Evolutionary conservation across 1,139 yeast genomes (phyloP).

Genomic region (Diutina siamensis): DNA sequence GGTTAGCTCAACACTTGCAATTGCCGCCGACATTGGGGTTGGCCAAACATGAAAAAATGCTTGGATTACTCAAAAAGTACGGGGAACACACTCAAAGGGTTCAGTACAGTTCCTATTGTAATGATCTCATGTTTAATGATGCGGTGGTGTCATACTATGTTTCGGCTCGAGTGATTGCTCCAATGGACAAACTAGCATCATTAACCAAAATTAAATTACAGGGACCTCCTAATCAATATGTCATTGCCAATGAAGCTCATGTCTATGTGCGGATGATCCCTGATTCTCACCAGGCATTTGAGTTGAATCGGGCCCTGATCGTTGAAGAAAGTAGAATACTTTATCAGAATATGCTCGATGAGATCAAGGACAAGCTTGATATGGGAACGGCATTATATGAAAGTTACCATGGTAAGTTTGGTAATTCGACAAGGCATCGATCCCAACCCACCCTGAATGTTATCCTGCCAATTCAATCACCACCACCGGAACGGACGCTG

Average conservation of each 20-base stretch:
- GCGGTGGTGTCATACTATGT: slow-evolving; percentile 25
- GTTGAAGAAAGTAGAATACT: slow-evolving; percentile 21
- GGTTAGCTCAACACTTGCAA: slow-evolving; percentile 25
- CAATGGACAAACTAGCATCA: slow-evolving; percentile 17
- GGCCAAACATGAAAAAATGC: slow-evolving; percentile 18
- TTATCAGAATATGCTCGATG: slow-evolving; percentile 17
- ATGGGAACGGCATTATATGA: slow-evolving; percentile 3
- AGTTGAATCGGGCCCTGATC: slow-evolving; percentile 7
- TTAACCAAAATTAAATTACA: slow-evolving; percentile 9
- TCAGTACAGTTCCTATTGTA: slow-evolving; percentile 7
- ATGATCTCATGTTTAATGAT: slow-evolving; percentile 13
- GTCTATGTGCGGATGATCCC: slow-evolving; percentile 17
- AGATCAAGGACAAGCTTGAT: slow-evolving; percentile 16
- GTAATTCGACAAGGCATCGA: neutral
- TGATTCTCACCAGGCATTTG: slow-evolving; percentile 17
- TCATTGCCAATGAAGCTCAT: slow-evolving; percentile 25
- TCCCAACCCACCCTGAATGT: neutral
- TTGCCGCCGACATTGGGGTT: slow-evolving; percentile 27
- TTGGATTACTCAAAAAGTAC: slow-evolving; percentile 10
- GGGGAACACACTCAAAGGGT: slow-evolving; percentile 6
- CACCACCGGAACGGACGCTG: slow-evolving; percentile 16
- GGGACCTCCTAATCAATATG: slow-evolving; percentile 20
- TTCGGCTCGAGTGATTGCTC: slow-evolving; percentile 27
- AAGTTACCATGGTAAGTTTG: neutral
- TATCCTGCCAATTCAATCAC: slow-evolving; percentile 9